These are phyloP conservation scores for Neurospora sp. DNA, from an alignment of 495 filamentous ascomycete species.

Conservation along the genomic window DNA sequence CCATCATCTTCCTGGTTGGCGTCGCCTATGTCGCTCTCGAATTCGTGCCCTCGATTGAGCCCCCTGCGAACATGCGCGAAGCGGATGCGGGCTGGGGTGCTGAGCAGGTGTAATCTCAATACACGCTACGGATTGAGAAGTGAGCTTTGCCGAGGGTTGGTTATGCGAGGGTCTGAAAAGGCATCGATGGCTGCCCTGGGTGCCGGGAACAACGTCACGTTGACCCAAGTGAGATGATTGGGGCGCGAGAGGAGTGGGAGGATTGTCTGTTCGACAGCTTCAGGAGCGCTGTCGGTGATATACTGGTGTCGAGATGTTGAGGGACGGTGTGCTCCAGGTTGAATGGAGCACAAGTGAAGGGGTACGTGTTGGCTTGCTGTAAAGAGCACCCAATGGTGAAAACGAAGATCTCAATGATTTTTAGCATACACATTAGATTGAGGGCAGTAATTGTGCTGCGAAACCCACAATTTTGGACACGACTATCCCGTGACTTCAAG, in stretches of 20 bases:
- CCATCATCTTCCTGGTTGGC: conserved; percentile 65
- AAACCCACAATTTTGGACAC: not conserved
- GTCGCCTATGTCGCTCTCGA: conserved; percentile 74
- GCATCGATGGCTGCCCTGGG: not conserved
- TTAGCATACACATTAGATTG: not conserved
- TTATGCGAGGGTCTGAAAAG: not conserved
- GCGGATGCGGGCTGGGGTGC: conserved; percentile 81
- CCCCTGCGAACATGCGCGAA: conserved; percentile 96
- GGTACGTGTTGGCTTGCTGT: not conserved
- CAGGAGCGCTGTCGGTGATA: not conserved
- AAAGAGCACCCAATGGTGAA: not conserved
- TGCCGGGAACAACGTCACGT: not conserved
- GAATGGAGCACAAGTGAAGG: not conserved
- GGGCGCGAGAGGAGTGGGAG: not conserved
- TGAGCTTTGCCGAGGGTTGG: not conserved
- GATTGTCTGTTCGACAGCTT: not conserved
- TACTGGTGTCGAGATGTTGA: not conserved
- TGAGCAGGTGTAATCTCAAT: conserved; percentile 63
- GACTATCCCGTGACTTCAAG: too few relatives aligned
- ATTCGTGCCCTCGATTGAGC: conserved; percentile 93
- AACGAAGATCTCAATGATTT: not conserved
- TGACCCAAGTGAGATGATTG: not conserved
- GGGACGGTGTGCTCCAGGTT: not conserved
- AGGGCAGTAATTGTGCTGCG: not conserved
- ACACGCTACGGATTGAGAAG: not conserved